A percentile compares a stretch with the other conserved stretches of the same genome.
These are phyloP conservation scores for Physcomitrium patens DNA, from an alignment of 225 moss, liverwort and hornwort genomes.

Conservation along the genomic window DNA sequence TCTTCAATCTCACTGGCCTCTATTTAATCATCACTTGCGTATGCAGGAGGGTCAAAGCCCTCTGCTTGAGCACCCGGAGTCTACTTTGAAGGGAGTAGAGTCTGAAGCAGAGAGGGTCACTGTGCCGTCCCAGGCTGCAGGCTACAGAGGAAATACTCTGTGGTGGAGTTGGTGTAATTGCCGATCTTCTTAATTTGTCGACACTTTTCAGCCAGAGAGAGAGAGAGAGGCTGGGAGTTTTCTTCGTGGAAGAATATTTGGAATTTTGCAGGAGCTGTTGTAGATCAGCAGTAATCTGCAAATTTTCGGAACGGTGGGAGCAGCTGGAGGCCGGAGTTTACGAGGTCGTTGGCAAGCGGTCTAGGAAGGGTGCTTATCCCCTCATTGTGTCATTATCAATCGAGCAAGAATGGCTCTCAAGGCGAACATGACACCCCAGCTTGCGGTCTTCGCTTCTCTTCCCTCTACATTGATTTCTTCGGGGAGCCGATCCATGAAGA, in stretches of 20 bases:
- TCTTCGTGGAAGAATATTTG: not conserved
- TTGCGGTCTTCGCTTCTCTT: conserved; percentile 20
- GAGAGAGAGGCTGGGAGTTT: not conserved
- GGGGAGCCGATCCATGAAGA: conserved; percentile 1
- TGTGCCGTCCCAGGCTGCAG: not conserved
- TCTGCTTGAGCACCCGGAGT: no score
- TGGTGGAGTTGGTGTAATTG: not conserved
- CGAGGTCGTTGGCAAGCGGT: not conserved
- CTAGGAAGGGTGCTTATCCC: not conserved
- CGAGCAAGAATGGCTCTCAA: conserved; percentile 36
- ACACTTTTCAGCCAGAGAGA: not conserved
- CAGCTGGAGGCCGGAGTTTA: not conserved
- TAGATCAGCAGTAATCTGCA: not conserved
- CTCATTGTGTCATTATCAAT: no score
- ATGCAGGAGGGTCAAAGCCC: no score
- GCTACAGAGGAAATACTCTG: not conserved
- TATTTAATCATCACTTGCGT: no score
- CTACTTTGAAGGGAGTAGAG: not conserved
- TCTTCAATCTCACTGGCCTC: not conserved
- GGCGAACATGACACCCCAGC: conserved; percentile 27
- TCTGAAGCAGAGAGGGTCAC: not conserved
- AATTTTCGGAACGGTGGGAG: not conserved
- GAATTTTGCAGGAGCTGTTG: not conserved
- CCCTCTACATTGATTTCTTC: conserved; percentile 26
- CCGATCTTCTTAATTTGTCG: conserved; percentile 26